Base-by-base conservation (phyloP, 2,329 filamentous ascomycete species). In the Colletotrichum costaricense region DNA sequence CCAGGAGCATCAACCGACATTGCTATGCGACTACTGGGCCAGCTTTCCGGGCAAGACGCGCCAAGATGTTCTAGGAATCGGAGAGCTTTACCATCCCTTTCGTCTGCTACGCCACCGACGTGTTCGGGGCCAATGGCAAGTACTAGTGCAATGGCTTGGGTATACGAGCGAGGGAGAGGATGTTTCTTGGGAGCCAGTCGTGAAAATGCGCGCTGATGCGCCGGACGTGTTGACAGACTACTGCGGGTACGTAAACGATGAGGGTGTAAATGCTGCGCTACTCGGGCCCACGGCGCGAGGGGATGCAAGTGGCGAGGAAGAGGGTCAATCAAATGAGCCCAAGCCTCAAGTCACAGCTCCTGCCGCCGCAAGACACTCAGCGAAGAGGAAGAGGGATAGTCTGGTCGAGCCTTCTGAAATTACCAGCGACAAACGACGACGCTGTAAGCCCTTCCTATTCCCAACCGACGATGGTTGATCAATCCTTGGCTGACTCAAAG, bases 81-180 rank as follows among this genome's bases (percentile, higher is more conserved):
- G 67, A 19, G 70, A 73, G 60, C 60, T 73, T 16, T 73, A 73
- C 46, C 67, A 73, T 12, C 70, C 70, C n/a, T 73, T 55, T 56
- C 57, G 67, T 24, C 42, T 70, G 16, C 16, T 73, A 14, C 62
- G 68, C 12, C 70, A 73, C 8, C 67, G 70, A 57, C 67, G 59
- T 22, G 70, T 70, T n/a, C 70, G 70, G 7, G 70, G 70, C 3
- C 70, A 73, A 49, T 73, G 70, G 70, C 70, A 73, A 35, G 70
- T 70, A 2, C 70, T 70, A 1, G 70, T 73, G 1, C 70, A 73
- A 26, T 73, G 70, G 70, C 56, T 73, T 6, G 70, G 70, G 30
- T 73, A 73, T 49, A 65, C 70, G 3, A 6, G n/a, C 28, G 70
- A 65, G 22, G 56, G 67, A 8, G 67, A 73, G 46, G 67, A 73